Conservation (phyloP, 768 basidiomycete genomes). For the Lactifluus volemus region DNA sequence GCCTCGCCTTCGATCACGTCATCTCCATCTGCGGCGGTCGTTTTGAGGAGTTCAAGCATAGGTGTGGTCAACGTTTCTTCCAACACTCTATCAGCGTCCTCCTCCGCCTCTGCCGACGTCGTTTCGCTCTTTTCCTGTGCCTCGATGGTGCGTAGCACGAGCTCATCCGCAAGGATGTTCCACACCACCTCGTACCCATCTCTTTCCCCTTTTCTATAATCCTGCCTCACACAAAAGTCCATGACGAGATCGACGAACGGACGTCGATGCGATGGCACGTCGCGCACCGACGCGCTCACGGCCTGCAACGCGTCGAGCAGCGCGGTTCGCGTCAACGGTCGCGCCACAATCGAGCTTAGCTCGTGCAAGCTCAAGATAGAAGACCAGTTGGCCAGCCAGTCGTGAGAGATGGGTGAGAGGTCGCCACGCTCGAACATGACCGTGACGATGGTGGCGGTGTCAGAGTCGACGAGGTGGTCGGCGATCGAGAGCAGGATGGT, state of each 20-base stretch:
- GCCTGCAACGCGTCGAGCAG: slow-evolving; percentile 48
- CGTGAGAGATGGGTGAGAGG: slow-evolving; percentile 59
- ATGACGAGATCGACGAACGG: slow-evolving; percentile 45
- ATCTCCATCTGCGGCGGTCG: slow-evolving; percentile 5
- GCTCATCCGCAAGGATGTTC: slow-evolving; percentile 22
- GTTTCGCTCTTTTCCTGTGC: slow-evolving; percentile 36
- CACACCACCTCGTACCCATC: slow-evolving; percentile 20
- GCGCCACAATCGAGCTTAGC: slow-evolving; percentile 21
- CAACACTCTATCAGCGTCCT: slow-evolving; percentile 5
- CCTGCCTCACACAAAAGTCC: slow-evolving; percentile 36
- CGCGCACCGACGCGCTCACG: slow-evolving; percentile 58
- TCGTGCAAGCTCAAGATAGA: slow-evolving; percentile 41
- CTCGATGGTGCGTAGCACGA: slow-evolving; percentile 24
- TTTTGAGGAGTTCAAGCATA: slow-evolving; percentile 15
- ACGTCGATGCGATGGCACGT: slow-evolving; percentile 57
- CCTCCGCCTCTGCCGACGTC: slow-evolving; percentile 18
- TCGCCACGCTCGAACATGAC: slow-evolving; percentile 61
- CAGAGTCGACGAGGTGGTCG: slow-evolving; percentile 58
- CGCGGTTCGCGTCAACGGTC: slow-evolving; percentile 46
- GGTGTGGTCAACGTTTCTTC: slow-evolving; percentile 9
- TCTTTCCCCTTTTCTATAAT: slow-evolving; percentile 7
- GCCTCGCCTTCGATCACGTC: slow-evolving; percentile 15
- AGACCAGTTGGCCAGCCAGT: slow-evolving; percentile 65
- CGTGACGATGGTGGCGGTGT: slow-evolving; percentile 52
- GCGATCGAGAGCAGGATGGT: slow-evolving; percentile 56